phyloP scores from a whole-genome alignment of 1,284 basidiomycete species.

The Ustilago nuda region DNA sequence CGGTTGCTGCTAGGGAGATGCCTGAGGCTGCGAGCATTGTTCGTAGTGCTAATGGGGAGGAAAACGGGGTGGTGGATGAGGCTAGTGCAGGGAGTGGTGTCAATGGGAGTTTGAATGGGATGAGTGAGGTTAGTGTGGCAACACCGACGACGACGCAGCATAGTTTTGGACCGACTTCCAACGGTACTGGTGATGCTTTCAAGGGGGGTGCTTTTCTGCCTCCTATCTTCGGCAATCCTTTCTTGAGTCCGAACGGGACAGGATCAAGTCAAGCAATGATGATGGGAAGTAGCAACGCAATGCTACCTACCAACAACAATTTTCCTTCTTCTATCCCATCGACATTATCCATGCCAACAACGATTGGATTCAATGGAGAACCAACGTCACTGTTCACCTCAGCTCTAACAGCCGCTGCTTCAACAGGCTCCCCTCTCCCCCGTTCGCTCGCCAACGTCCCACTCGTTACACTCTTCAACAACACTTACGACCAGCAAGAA shows the following conservation, averaged over 20 bases:
- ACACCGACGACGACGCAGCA: neutral
- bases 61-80: neutral
- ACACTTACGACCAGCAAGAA: slow-evolving; percentile 31
- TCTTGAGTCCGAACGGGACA: neutral
- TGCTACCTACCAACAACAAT: neutral
- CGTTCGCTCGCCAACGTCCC: slow-evolving; percentile 22
- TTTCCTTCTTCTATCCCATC: neutral
- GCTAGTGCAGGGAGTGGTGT: neutral
- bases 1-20: slow-evolving; percentile 38
- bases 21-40: slow-evolving; percentile 38
- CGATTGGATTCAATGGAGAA: neutral
- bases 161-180: too few species aligned
- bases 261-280: neutral
- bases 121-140: neutral
- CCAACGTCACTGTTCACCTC: slow-evolving; percentile 1
- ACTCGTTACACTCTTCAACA: slow-evolving; percentile 44
- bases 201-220: neutral
- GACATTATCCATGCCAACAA: neutral
- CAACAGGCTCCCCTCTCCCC: slow-evolving; percentile 9
- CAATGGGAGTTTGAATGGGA: too few species aligned
- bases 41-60: slow-evolving; percentile 2
- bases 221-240: neutral
- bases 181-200: too few species aligned
- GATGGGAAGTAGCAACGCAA: neutral
- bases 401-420: slow-evolving; percentile 3